phyloP scores from a whole-genome alignment of 2,329 filamentous ascomycete species.

The Huntiella decipiens region DNA sequence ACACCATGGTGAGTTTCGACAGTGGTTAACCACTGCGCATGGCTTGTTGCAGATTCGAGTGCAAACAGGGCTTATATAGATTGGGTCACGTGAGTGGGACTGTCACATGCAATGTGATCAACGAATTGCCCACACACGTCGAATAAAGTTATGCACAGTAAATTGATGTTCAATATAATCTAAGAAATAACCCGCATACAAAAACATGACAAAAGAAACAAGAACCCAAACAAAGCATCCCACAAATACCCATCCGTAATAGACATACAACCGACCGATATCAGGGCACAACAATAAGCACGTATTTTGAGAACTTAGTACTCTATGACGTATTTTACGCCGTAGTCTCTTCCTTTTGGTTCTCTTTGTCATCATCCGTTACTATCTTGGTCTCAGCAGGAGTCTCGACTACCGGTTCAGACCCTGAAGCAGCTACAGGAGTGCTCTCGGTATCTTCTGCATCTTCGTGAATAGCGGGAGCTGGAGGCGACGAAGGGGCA shows the following conservation, averaged over 20 bases:
- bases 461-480: conserved; percentile 5
- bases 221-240: neutral
- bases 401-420: neutral
- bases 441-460: conserved; percentile 1
- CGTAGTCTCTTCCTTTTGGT: neutral
- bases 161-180: neutral
- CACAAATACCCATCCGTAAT: neutral
- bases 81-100: neutral
- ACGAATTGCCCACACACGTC: neutral
- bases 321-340: neutral
- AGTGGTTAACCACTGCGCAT: conserved; percentile 9
- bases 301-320: neutral
- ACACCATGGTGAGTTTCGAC: conserved; percentile 11
- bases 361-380: conserved; percentile 6
- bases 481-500: too few relatives aligned
- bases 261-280: neutral
- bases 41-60: neutral
- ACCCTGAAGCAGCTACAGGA: conserved; percentile 6
- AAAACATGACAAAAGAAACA: neutral
- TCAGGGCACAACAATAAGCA: neutral
- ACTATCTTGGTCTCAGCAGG: neutral
- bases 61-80: conserved; percentile 2
- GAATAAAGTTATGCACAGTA: neutral
- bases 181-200: neutral
- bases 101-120: neutral